Evolutionary conservation across 1,284 basidiomycete species (phyloP).

Genomic region (Athelia sp.): DNA sequence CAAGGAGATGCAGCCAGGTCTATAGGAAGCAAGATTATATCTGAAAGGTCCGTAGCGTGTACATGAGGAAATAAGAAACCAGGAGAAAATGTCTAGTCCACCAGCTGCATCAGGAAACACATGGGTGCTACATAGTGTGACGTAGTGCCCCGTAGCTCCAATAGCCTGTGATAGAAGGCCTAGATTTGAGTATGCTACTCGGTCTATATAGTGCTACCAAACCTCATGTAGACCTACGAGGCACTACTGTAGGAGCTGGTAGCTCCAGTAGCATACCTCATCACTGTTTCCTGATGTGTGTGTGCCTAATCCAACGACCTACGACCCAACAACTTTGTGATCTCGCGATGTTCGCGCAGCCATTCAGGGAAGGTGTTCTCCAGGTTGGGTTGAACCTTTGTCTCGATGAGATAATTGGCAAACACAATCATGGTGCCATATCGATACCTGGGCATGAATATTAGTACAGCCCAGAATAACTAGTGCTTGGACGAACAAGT

Average conservation of each 20-base stretch:
- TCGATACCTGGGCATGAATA: constrained; percentile 48
- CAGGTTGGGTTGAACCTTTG: constrained; percentile 38
- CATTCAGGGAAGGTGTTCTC: constrained; percentile 73
- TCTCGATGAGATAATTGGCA: constrained; percentile 92
- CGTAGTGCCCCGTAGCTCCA: too few relatives aligned
- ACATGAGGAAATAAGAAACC: neutral
- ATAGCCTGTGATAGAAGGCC: too few relatives aligned
- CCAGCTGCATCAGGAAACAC: too few relatives aligned
- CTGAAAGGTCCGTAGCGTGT: constrained; percentile 6
- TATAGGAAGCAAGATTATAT: too few relatives aligned
- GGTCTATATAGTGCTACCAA: too few relatives aligned
- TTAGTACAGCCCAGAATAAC: constrained; percentile 5
- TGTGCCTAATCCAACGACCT: constrained; percentile 67
- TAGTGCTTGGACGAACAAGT: constrained; percentile 51
- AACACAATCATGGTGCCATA: constrained; percentile 94
- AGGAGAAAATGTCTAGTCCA: neutral
- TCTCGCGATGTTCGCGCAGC: constrained; percentile 81
- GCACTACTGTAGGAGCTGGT: too few relatives aligned
- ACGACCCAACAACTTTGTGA: constrained; percentile 71
- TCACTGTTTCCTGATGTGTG: too few relatives aligned
- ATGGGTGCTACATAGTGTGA: too few relatives aligned
- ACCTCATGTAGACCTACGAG: too few relatives aligned
- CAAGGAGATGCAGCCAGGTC: too few relatives aligned
- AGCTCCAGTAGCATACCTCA: too few relatives aligned
- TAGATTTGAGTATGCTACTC: too few relatives aligned